Evolutionary conservation across 2,329 filamentous ascomycete genomes (phyloP).

Genomic region (Biscogniauxia marginata): DNA sequence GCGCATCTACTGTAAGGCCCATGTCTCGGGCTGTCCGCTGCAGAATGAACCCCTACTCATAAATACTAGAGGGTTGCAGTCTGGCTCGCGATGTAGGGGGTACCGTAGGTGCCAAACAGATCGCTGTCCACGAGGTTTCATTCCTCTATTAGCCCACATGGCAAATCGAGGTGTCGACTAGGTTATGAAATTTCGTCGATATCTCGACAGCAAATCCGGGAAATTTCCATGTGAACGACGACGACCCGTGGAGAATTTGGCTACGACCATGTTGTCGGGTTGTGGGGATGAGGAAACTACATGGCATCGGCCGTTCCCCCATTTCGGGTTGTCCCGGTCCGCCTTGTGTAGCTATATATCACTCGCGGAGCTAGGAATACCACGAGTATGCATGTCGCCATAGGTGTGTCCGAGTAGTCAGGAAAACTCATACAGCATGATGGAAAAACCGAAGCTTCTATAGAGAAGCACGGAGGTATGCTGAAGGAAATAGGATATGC

Average conservation of each 20-base stretch:
- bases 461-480: background rate
- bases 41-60: constrained; percentile 5
- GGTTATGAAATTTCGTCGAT: background rate
- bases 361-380: constrained; percentile 13
- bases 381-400: constrained; percentile 3
- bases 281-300: constrained; percentile 8
- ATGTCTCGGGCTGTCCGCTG: background rate
- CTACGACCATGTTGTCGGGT: background rate
- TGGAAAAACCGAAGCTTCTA: background rate
- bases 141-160: constrained; percentile 4
- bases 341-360: constrained; percentile 5
- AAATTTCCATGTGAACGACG: constrained; percentile 1
- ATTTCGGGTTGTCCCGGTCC: constrained; percentile 7
- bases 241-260: background rate
- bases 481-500: background rate
- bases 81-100: background rate
- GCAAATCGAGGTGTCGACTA: constrained; percentile 4
- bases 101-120: background rate
- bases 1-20: too few relatives aligned
- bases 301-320: constrained; percentile 15
- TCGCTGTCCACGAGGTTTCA: background rate
- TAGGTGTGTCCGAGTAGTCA: background rate
- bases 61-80: constrained; percentile 1
- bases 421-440: background rate
- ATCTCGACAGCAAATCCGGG: background rate